Conservation (phyloP, 805 yeast genomes). For the Clavispora vitiphila region DNA sequence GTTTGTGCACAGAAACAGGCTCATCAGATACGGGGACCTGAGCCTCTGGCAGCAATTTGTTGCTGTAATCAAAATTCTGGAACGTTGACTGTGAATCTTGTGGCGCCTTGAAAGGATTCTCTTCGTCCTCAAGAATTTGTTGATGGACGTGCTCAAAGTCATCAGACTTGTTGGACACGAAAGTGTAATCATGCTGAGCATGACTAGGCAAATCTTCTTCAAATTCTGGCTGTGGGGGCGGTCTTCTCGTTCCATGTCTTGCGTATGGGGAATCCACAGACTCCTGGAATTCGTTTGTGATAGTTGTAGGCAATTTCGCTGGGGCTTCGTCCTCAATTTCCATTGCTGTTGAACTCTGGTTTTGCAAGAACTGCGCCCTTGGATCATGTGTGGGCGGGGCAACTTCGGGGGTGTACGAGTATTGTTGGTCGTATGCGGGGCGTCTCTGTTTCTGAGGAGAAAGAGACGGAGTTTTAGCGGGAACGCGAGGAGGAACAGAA, state of each 20-base stretch:
- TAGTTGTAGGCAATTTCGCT: slow-evolving; percentile 27
- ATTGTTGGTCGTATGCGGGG: slow-evolving; percentile 3
- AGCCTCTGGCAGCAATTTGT: slow-evolving; percentile 4
- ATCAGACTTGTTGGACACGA: slow-evolving; percentile 18
- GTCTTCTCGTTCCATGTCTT: slow-evolving; percentile 11
- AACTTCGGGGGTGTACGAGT: slow-evolving; percentile 3
- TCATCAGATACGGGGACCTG: not conserved
- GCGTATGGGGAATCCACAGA: slow-evolving; percentile 24
- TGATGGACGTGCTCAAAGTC: slow-evolving; percentile 9
- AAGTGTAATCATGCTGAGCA: slow-evolving; percentile 17
- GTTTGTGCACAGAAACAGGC: not conserved
- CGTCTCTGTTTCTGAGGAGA: not conserved
- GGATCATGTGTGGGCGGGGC: slow-evolving; percentile 4
- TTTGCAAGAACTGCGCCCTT: not conserved
- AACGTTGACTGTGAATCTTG: slow-evolving; percentile 6
- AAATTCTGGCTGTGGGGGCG: slow-evolving; percentile 6
- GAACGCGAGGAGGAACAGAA: not conserved
- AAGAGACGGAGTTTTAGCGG: not conserved
- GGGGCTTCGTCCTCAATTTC: slow-evolving; percentile 10
- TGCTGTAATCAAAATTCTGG: slow-evolving; percentile 25
- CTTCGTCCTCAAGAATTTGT: not conserved
- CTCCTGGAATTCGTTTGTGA: slow-evolving; percentile 21
- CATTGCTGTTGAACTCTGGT: not conserved
- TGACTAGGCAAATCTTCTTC: slow-evolving; percentile 2
- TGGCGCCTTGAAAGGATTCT: slow-evolving; percentile 7